Evolutionary conservation across 2,329 filamentous ascomycete species (phyloP).

Genomic region (Penicillium concentricum): DNA sequence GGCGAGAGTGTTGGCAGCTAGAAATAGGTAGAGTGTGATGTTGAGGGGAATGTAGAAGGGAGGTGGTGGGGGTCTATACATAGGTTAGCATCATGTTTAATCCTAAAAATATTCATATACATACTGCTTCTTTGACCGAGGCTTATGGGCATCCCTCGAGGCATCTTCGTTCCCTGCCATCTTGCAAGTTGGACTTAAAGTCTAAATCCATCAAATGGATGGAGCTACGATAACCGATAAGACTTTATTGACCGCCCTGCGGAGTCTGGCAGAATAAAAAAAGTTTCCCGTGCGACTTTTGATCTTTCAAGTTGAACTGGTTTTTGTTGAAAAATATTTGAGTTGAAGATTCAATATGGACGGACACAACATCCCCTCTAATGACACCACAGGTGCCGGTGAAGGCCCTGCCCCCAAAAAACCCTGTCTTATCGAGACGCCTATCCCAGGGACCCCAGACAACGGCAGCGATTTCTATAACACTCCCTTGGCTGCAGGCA

Average conservation of each 20-base stretch:
- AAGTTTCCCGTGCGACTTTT: constrained; percentile 21
- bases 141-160: constrained; percentile 16
- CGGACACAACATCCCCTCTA: constrained; percentile 17
- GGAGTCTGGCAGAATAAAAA: constrained; percentile 27
- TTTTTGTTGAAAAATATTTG: neutral
- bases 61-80: constrained; percentile 30
- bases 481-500: constrained; percentile 34
- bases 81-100: constrained; percentile 19
- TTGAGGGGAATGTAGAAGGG: constrained; percentile 69
- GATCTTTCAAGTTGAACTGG: neutral
- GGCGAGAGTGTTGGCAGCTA: constrained; percentile 70
- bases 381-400: constrained; percentile 13
- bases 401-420: constrained; percentile 29
- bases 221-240: constrained; percentile 30
- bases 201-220: neutral
- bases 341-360: constrained; percentile 25
- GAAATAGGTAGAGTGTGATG: constrained; percentile 76
- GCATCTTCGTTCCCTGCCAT: constrained; percentile 16
- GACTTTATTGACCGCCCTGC: constrained; percentile 27
- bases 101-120: neutral
- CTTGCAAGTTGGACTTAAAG: constrained; percentile 15
- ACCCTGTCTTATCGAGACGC: constrained; percentile 29
- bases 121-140: constrained; percentile 31
- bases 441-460: constrained; percentile 34
- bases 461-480: constrained; percentile 46